Percentiles rank a stretch among this genome's conserved stretches.
phyloP scores from a whole-genome alignment of 495 filamentous ascomycete genomes.

The Lindgomyces ingoldianus region DNA sequence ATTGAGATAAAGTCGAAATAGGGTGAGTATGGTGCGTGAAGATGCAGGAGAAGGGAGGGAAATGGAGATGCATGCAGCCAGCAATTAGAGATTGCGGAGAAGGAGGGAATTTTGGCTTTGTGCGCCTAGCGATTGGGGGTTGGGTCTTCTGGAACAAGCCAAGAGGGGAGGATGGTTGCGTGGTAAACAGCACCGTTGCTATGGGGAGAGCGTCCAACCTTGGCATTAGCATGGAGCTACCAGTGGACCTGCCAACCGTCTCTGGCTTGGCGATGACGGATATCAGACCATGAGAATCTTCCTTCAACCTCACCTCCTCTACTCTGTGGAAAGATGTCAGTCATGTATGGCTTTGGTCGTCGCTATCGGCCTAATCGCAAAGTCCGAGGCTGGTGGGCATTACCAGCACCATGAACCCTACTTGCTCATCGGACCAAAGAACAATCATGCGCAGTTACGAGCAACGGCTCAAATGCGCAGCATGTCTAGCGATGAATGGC shows the following conservation, averaged over 20 bases:
- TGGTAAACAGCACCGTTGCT: conserved; percentile 31
- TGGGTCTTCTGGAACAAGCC: conserved; percentile 17
- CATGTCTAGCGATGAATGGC: no score
- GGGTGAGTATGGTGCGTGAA: conserved; percentile 2
- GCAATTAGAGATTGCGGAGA: conserved; percentile 30
- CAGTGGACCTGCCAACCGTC: not conserved
- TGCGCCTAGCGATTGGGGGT: conserved; percentile 17
- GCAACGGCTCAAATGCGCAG: no score
- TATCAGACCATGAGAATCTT: no score
- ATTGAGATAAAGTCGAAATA: conserved; percentile 1
- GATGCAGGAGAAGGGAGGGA: conserved; percentile 24
- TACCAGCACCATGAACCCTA: no score
- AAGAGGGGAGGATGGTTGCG: not conserved
- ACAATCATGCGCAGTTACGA: no score
- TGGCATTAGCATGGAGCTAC: not conserved
- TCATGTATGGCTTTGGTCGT: no score
- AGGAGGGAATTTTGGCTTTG: conserved; percentile 25
- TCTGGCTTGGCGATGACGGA: conserved; percentile 9
- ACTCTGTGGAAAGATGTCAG: no score
- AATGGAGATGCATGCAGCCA: conserved; percentile 32
- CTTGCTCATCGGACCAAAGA: no score
- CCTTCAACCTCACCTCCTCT: conserved; percentile 11
- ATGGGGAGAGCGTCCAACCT: conserved; percentile 9
- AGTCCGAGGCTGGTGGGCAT: no score
- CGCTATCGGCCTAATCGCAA: no score